Base-by-base conservation (phyloP, 2,329 filamentous ascomycete genomes). In the Hirsutella rhossiliensis region DNA sequence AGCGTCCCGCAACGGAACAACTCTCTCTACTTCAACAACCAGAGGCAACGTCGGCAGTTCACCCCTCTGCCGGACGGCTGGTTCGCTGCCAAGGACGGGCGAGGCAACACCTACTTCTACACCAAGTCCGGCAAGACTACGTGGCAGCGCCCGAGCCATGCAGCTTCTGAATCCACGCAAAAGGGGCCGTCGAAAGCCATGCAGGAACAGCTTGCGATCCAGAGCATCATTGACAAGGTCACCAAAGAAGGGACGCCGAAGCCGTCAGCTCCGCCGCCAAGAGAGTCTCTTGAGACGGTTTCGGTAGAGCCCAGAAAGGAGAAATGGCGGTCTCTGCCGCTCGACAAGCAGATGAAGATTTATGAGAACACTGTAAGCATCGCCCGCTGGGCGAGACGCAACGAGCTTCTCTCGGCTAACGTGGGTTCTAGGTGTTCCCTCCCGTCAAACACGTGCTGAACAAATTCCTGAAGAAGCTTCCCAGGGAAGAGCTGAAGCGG, bases 281-380 rank as follows among this genome's bases (percentile, higher is more conserved):
- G 84, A 1, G 76, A 80, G 47, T 71, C 77, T 11, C 67, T 69
- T 3, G 75, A 65, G 43, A 69, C 74, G 1, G 71, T 73, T 6
- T 63, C 68, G 5, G 71, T 72, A 39, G 75, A 82, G 61, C 71
- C 71, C 6, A 81, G 76, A 53, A 72, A 73, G 54, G 82, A 87
- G 40, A 85, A 82, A 58, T 88, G 84, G 84, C 74, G 78, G 44
- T 74, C 72, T 47, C 61, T 82, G 29, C 71, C 82, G 2, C 61
- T 80, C 52, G 89, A 96, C 51, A 96, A 96, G 65, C 87, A 92
- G 64, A 94, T 88, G 76, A 95, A 87, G 67, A 73, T 95, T 3
- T 97, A 96, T 56, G 89, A 96, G 62, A 89, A 89, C 58, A 94
- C 88, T 42, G 87, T 94, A 72, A 62, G 85, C 32, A 8, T 15